These are phyloP conservation scores for Apiotrichum domesticum DNA, from an alignment of 1,284 basidiomycete species.

Conservation along the genomic window DNA sequence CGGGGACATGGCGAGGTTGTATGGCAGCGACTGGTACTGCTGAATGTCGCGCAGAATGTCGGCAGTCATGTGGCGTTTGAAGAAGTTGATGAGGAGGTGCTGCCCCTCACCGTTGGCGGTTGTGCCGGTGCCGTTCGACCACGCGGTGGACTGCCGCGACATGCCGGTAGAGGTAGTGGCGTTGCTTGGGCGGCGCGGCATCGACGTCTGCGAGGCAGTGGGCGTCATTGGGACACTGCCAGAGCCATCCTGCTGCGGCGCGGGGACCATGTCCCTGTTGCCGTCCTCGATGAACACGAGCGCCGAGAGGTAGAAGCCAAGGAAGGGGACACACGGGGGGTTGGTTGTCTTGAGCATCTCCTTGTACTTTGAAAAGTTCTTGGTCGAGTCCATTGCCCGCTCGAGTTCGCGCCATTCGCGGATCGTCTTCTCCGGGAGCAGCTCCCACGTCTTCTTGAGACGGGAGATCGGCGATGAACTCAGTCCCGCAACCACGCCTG, in stretches of 20 bases:
- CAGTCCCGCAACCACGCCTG: conserved; percentile 87
- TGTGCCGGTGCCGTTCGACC: conserved; percentile 2
- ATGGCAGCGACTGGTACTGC: conserved; percentile 85
- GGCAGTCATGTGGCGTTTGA: conserved; percentile 86
- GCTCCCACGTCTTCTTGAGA: conserved; percentile 78
- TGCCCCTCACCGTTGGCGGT: not conserved
- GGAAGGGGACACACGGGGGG: conserved; percentile 95
- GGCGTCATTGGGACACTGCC: conserved; percentile 11
- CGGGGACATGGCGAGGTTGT: conserved; percentile 71
- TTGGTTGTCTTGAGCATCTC: conserved; percentile 75
- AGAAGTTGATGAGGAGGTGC: conserved; percentile 75
- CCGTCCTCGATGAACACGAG: conserved; percentile 98
- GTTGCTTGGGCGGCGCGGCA: not conserved
- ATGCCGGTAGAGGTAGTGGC: conserved; percentile 4
- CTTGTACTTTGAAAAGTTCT: conserved; percentile 91
- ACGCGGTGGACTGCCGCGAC: not conserved
- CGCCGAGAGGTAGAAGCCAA: conserved; percentile 92
- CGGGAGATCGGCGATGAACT: conserved; percentile 89
- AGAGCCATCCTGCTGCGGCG: conserved; percentile 22
- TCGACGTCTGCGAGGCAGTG: conserved; percentile 5
- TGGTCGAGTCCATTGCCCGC: conserved; percentile 75
- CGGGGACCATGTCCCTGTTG: conserved; percentile 73
- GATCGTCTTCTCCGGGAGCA: conserved; percentile 47
- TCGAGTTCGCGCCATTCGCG: conserved; percentile 59
- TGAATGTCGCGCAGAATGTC: conserved; percentile 96